phyloP scores from a whole-genome alignment of 2,329 filamentous ascomycete species.

The Fusarium miscanthi region DNA sequence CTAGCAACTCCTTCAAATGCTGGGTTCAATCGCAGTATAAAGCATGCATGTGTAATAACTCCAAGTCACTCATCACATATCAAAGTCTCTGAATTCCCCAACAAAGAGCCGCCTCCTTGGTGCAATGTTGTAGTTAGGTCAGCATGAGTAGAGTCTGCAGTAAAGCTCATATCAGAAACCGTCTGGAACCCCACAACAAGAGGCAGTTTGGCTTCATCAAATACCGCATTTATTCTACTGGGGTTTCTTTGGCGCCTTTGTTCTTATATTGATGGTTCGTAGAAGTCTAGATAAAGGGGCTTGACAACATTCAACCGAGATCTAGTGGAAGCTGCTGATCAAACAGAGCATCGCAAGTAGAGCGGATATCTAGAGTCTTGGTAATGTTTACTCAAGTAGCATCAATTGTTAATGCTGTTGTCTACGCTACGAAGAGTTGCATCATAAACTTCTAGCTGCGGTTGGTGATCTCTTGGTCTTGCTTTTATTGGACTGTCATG shows the following conservation, averaged over 20 bases:
- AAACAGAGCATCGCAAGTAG: neutral
- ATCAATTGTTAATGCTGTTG: neutral
- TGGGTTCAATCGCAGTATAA: neutral
- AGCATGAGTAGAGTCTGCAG: too few relatives aligned
- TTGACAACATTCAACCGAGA: neutral
- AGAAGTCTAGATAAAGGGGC: rapidly evolving
- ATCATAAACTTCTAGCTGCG: neutral
- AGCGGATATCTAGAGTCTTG: neutral
- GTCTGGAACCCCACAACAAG: too few relatives aligned
- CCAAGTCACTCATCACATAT: too few relatives aligned
- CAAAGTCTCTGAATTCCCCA: too few relatives aligned
- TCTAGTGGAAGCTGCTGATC: too few relatives aligned
- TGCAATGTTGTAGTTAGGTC: neutral
- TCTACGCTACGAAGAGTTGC: neutral
- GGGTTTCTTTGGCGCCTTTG: rapidly evolving
- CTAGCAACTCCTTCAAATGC: neutral
- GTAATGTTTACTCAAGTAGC: rapidly evolving
- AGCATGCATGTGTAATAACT: neutral
- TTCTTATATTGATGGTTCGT: neutral
- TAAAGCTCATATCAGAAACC: neutral
- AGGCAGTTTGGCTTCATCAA: neutral
- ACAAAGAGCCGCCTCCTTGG: neutral
- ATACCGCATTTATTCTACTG: neutral
- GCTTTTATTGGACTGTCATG: rapidly evolving
- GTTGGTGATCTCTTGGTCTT: neutral